Percentiles rank a stretch among this genome's conserved stretches.
These are phyloP conservation scores for Malania oleifera DNA, from an alignment of 164 flowering plant genomes.

Conservation along the genomic window DNA sequence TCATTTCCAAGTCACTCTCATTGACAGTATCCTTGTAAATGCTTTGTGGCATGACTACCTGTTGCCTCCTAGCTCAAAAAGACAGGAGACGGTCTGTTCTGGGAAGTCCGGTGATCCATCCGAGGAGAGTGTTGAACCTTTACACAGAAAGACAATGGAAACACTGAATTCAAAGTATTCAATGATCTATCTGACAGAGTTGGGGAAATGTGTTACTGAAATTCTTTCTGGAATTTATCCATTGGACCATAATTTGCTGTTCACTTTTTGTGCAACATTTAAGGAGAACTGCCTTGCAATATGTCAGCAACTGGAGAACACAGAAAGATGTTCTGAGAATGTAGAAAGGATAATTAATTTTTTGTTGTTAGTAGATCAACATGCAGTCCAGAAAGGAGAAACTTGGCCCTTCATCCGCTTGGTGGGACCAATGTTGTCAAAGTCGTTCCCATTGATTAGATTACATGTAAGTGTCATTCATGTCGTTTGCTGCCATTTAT, in stretches of 20 bases:
- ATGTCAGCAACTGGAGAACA: slow-evolving; percentile 34
- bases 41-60: slow-evolving; percentile 74
- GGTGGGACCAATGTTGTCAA: slow-evolving; percentile 63
- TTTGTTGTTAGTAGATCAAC: slow-evolving; percentile 45
- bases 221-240: slow-evolving; percentile 47
- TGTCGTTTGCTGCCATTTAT: not conserved
- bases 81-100: slow-evolving; percentile 23
- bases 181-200: slow-evolving; percentile 35
- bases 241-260: slow-evolving; percentile 40
- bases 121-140: slow-evolving; percentile 16
- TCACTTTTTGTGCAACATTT: slow-evolving; percentile 46
- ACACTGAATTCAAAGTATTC: slow-evolving; percentile 29
- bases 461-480: slow-evolving; percentile 51
- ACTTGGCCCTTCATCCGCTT: slow-evolving; percentile 68
- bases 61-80: slow-evolving; percentile 18
- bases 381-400: slow-evolving; percentile 55
- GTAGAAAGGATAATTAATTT: slow-evolving; percentile 41
- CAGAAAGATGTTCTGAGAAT: slow-evolving; percentile 22
- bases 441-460: slow-evolving; percentile 51
- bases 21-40: slow-evolving; percentile 53
- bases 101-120: slow-evolving; percentile 14
- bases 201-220: slow-evolving; percentile 68
- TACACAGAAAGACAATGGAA: slow-evolving; percentile 20
- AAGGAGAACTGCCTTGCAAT: slow-evolving; percentile 44
- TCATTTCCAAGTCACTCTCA: slow-evolving; percentile 40